phyloP scores from a whole-genome alignment of 805 yeast genomes.

The Metschnikowia amazonensis region DNA sequence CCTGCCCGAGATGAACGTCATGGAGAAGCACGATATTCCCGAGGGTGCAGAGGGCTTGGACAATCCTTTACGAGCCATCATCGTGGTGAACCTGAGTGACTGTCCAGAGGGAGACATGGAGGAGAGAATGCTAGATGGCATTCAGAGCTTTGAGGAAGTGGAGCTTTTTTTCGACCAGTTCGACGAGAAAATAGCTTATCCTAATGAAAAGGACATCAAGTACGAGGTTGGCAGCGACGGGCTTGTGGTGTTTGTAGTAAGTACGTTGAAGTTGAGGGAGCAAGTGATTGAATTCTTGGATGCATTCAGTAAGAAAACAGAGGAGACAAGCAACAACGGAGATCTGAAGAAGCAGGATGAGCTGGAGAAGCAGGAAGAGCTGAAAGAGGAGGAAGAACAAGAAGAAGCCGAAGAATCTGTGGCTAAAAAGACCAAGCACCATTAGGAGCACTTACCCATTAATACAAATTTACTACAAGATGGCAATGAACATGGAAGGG shows the following conservation, averaged over 20 bases:
- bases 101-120: conserved; percentile 44
- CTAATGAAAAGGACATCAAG: conserved; percentile 52
- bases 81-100: conserved; percentile 37
- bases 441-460: background rate
- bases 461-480: too few relatives aligned
- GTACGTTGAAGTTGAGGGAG: conserved; percentile 33
- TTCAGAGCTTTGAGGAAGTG: conserved; percentile 46
- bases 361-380: background rate
- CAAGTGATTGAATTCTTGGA: conserved; percentile 44
- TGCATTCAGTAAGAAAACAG: conserved; percentile 19
- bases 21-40: conserved; percentile 2
- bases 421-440: conserved; percentile 6
- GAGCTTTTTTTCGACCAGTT: conserved; percentile 51
- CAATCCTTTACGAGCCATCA: conserved; percentile 43
- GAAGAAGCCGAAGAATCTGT: background rate
- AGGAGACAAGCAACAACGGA: background rate
- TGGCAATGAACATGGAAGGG: background rate
- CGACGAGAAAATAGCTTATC: conserved; percentile 49
- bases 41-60: conserved; percentile 34
- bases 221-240: conserved; percentile 64
- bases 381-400: background rate
- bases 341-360: background rate
- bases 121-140: conserved; percentile 43
- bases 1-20: background rate
- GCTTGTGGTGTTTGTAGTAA: conserved; percentile 52